Evolutionary conservation across 805 yeast species (phyloP).

Genomic region (Sugiyamaella valdiviana): DNA sequence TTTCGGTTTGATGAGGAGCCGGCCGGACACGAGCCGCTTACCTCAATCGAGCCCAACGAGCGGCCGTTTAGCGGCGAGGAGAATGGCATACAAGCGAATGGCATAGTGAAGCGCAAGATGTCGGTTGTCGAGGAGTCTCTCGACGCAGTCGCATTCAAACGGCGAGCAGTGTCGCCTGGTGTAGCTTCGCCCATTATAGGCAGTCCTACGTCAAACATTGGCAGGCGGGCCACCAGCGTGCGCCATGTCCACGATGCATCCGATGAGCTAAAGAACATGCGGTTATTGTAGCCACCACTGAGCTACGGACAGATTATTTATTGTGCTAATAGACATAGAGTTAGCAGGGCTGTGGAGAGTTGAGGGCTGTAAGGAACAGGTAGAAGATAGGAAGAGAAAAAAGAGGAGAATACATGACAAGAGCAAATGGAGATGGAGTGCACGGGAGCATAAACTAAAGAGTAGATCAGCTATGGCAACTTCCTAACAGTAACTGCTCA

Average conservation of each 20-base stretch:
- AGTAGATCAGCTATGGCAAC: no score
- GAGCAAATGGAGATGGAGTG: no score
- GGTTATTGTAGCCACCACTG: constrained; percentile 1
- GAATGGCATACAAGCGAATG: background rate
- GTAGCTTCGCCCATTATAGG: constrained; percentile 15
- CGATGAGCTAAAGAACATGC: constrained; percentile 24
- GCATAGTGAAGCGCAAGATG: constrained; percentile 15
- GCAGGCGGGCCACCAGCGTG: constrained; percentile 13
- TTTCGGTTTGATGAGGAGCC: constrained; percentile 5
- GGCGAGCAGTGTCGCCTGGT: constrained; percentile 27
- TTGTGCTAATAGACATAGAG: no score
- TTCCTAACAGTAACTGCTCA: no score
- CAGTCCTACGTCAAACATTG: constrained; percentile 15
- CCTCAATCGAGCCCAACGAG: no score
- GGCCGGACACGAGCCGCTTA: background rate
- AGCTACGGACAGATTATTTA: no score
- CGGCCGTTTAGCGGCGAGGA: background rate
- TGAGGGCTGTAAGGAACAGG: no score
- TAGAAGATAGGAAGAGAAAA: no score
- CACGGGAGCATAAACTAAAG: no score
- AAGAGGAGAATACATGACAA: no score
- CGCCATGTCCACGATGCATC: constrained; percentile 24
- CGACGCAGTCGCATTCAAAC: constrained; percentile 11
- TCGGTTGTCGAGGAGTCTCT: constrained; percentile 14
- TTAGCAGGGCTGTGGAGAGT: no score